Evolutionary conservation across 345 rosid genomes (phyloP), one percentile per base, ranked within the genome.

Genomic region (Salix brachista): DNA sequence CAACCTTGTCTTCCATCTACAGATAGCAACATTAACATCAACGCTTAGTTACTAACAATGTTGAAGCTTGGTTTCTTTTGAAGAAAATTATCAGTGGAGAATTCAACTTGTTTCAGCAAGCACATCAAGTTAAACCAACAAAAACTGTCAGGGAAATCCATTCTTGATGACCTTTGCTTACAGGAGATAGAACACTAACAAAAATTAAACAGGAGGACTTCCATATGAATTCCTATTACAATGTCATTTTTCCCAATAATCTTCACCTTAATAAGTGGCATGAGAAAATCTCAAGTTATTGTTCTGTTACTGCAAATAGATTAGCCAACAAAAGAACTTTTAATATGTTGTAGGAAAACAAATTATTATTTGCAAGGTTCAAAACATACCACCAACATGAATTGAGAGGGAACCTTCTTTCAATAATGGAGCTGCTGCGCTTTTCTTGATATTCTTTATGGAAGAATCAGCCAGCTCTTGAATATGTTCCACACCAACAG

Each of bases 1-100:
- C 97, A 91, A 23, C 99, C 99, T 84, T 86, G 73, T 71, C 99
- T 91, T 77, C 99, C 99, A 87, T 96, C 99, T 96, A 69, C 54
- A 78, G 76, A 21, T 19, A 75, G 13, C 28, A 56, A 46, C 18
- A 72, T 14, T 16, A 64, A 5, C 36, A 26, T 21, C 30, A n/a
- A 23, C 21, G 17, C 56, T 42, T 25, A 65, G 16, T 21, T 25
- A 19, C 56, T 67, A 77, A 44, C 54, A 70, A 9, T 28, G 3
- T 42, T 14, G 8, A 18, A 18, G 64, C 64, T 0, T 23, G 64
- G 12, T 58, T 23, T 58, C 28, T 58, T 10, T 23, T 58, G 62
- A 36, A 1, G 9, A 58, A 58, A 4, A 3, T 58, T 12, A 58
- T 58, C 28, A 9, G 64, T 11, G 12, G 28, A 58, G 4, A 25